A percentile compares a stretch with the other conserved stretches of the same genome.
Evolutionary conservation across 2,329 filamentous ascomycete genomes (phyloP).

Genomic region (Pseudogymnoascus verrucosus): DNA sequence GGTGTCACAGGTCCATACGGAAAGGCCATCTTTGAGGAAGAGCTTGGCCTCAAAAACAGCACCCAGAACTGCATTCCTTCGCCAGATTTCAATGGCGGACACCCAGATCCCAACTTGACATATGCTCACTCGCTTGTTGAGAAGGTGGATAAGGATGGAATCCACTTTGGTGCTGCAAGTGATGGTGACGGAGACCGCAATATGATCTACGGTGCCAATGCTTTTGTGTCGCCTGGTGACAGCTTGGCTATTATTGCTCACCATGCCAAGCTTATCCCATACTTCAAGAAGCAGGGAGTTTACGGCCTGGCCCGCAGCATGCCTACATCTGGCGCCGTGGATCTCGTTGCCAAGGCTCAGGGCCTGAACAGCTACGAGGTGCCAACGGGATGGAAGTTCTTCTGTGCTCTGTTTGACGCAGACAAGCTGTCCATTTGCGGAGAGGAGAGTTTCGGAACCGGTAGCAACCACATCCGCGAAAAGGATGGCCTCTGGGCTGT

Average conservation of each 20-base stretch:
- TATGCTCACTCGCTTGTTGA: conserved; percentile 94
- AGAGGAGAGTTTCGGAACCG: conserved; percentile 96
- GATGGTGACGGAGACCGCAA: conserved; percentile 98
- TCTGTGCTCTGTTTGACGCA: conserved; percentile 90
- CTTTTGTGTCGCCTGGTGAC: conserved; percentile 95
- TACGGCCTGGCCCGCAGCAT: conserved; percentile 94
- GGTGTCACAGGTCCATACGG: conserved; percentile 96
- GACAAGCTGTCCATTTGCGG: conserved; percentile 97
- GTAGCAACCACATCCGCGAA: conserved; percentile 97
- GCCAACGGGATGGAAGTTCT: conserved; percentile 98
- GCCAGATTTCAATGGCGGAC: conserved; percentile 93
- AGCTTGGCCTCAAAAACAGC: conserved; percentile 71
- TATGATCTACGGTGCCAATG: conserved; percentile 98
- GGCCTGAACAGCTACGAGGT: conserved; percentile 90
- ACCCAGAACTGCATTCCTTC: conserved; percentile 89
- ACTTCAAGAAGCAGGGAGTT: conserved; percentile 96
- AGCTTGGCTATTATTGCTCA: conserved; percentile 97
- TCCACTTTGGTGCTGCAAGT: conserved; percentile 93
- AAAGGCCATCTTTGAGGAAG: conserved; percentile 86
- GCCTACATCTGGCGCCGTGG: conserved; percentile 92
- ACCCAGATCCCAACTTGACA: conserved; percentile 95
- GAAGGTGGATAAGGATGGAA: conserved; percentile 79
- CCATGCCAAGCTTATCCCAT: conserved; percentile 91
- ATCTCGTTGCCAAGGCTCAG: conserved; percentile 92
- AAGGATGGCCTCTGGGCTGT: conserved; percentile 98